These are phyloP conservation scores for Solanum chacoense DNA, from an alignment of 305 asterid species.

Conservation along the genomic window DNA sequence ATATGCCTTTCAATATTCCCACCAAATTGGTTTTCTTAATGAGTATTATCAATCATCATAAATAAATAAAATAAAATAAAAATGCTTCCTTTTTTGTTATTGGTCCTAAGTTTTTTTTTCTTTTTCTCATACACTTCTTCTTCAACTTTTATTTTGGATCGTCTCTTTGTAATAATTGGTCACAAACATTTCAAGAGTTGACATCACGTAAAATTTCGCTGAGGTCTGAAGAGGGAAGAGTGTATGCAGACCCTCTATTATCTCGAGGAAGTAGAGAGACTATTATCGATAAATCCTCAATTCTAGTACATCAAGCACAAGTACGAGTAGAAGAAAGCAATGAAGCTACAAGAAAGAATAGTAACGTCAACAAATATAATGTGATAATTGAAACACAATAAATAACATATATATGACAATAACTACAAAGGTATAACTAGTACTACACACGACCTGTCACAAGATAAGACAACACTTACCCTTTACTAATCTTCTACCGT, in stretches of 20 bases:
- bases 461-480: neutral
- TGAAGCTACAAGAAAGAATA: neutral
- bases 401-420: neutral
- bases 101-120: neutral
- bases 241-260: rapidly evolving
- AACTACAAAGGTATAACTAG: no score
- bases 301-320: neutral
- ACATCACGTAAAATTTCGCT: no score
- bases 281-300: no score
- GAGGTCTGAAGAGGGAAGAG: rapidly evolving
- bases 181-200: neutral
- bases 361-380: neutral
- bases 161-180: neutral
- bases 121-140: neutral
- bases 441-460: neutral
- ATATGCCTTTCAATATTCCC: neutral
- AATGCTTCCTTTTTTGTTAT: neutral
- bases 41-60: neutral
- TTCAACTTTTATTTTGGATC: neutral
- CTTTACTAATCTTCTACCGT: no score
- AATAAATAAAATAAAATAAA: no score
- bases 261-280: neutral
- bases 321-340: neutral
- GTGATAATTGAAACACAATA: neutral
- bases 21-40: neutral